phyloP scores from a whole-genome alignment of 2,329 filamentous ascomycete species.

The Didymella sp. region DNA sequence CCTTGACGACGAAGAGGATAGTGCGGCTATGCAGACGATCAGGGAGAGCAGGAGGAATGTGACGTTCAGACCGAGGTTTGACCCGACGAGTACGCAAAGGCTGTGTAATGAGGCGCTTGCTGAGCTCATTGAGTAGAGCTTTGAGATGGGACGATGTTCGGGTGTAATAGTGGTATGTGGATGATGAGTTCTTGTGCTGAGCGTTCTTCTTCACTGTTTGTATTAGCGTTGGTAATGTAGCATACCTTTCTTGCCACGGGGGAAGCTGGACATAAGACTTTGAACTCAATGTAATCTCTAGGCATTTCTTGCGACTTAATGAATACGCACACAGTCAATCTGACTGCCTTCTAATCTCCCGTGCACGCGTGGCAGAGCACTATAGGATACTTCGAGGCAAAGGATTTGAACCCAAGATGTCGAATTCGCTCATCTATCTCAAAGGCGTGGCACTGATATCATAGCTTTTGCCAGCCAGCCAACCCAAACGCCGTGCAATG shows the following conservation, averaged over 20 bases:
- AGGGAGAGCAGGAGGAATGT: conserved; percentile 26
- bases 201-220: neutral
- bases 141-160: neutral
- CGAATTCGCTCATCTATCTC: conserved; percentile 9
- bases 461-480: conserved; percentile 26
- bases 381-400: neutral
- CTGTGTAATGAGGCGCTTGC: conserved; percentile 41
- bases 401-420: neutral
- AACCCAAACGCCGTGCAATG: conserved; percentile 38
- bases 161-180: neutral
- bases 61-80: conserved; percentile 39
- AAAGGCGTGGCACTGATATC: conserved; percentile 15
- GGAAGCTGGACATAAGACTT: neutral
- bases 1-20: neutral
- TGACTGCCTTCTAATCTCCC: neutral
- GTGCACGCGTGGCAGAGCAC: neutral
- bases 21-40: conserved; percentile 21
- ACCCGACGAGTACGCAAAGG: conserved; percentile 34
- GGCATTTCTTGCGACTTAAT: too few species aligned
- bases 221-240: conserved; percentile 6
- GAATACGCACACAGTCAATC: neutral
- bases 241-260: neutral
- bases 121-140: conserved; percentile 23
- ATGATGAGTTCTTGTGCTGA: neutral
- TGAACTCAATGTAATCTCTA: neutral